Conservation (phyloP, 495 filamentous ascomycete genomes). For the Hypoxylon intermedium region DNA sequence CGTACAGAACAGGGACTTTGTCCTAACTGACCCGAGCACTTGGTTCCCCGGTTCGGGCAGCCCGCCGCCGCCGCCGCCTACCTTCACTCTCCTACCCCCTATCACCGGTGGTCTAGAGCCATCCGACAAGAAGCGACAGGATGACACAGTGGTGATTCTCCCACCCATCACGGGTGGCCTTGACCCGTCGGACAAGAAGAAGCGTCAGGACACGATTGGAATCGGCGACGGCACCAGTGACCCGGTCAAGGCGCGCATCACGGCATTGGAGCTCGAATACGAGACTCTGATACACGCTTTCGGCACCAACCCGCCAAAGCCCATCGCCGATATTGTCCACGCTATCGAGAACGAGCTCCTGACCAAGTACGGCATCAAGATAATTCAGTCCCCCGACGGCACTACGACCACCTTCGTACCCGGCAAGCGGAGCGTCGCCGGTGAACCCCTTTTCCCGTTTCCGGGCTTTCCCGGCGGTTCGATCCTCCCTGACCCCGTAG, state of each 20-base stretch:
- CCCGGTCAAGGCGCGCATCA: slow-evolving; percentile 35
- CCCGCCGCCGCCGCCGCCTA: slow-evolving; percentile 31
- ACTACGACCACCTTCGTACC: slow-evolving; percentile 48
- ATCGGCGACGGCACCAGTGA: slow-evolving; percentile 26
- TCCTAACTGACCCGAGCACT: slow-evolving; percentile 21
- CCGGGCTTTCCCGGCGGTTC: slow-evolving; percentile 37
- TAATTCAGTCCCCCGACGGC: slow-evolving; percentile 46
- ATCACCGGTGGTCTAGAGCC: slow-evolving; percentile 42
- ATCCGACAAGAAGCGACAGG: slow-evolving; percentile 43
- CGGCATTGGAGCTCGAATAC: slow-evolving; percentile 39
- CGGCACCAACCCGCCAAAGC: slow-evolving; percentile 35
- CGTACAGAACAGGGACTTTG: slow-evolving; percentile 13
- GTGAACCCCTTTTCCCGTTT: slow-evolving; percentile 28
- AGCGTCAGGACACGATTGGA: slow-evolving; percentile 32
- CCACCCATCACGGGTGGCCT: slow-evolving; percentile 19
- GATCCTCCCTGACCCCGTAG: slow-evolving; percentile 41
- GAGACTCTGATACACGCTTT: slow-evolving; percentile 35
- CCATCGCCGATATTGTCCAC: slow-evolving; percentile 34
- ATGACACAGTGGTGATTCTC: slow-evolving; percentile 3
- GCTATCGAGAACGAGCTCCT: slow-evolving; percentile 45
- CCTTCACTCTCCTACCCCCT: slow-evolving; percentile 37
- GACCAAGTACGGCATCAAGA: slow-evolving; percentile 47
- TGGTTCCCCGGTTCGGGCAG: slow-evolving; percentile 19
- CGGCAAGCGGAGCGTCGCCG: slow-evolving; percentile 43
- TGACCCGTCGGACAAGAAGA: slow-evolving; percentile 27